Base-by-base conservation (phyloP, 345 rosid genomes). In the Hibiscus tridactylites region DNA sequence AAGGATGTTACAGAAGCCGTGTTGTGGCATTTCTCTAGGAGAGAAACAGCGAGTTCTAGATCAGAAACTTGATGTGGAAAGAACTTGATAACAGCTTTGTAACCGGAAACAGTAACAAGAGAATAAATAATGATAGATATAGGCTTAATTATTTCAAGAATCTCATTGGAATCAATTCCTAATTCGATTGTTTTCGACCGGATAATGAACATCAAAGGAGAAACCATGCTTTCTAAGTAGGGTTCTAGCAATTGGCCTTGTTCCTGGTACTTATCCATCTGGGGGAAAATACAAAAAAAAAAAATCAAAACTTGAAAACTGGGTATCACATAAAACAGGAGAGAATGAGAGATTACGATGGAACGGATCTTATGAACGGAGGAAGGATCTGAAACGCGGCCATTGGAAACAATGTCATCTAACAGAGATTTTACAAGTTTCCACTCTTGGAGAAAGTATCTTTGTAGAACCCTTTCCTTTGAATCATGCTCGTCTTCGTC, bases 21-120 rank as follows among this genome's bases (percentile, higher is more conserved):
- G 47, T 71, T 80, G 68, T 95, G 97, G 73, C 99, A 90, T 72
- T 86, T 90, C 83, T 90, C 97, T 72, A 95, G 75, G 6, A 92
- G 92, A 78, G 85, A 78, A 13, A 90, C 99, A 0, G 99, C 99
- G 15, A 90, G 91, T 62, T 95, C 97, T 63, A 95, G 72, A 81
- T 95, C 96, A 1, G 99, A 90, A 10, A 95, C 97, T 76, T 88
- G 96, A 80, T 92, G 99, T 0, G 97, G 99, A 56, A 95, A 92
- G 82, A 92, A 95, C 85, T 83, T 92, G 75, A 87, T 87, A 26
- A 89, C 88, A 10, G 94, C 81, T 79, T 95, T 95, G 87, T 89
- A 90, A 4, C 99, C 97, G 70, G 97, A 90, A 33, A 92, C 99
- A 0, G 97, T 95, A 8, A 92, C 96, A 21, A 92, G 79, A 16